Percentiles rank a stretch among this genome's conserved stretches.
Conservation (phyloP, 345 rosid genomes). For the Linum tenue region DNA sequence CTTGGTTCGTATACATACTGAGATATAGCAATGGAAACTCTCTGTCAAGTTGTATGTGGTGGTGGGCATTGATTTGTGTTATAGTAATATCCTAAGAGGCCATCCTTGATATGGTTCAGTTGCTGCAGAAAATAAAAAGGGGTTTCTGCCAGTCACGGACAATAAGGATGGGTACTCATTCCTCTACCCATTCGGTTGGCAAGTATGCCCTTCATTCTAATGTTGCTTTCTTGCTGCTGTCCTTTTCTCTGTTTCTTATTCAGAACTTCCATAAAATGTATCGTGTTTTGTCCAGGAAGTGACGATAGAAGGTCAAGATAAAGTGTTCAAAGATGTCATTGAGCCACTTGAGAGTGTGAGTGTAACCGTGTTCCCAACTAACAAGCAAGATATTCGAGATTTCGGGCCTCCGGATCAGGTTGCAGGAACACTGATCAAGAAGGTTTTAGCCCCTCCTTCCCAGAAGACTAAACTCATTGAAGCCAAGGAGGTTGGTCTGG, state of each 20-base stretch:
- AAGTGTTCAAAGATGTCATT: conserved; percentile 87
- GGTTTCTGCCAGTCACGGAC: conserved; percentile 58
- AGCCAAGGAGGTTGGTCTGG: conserved; percentile 56
- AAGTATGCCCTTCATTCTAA: conserved; percentile 29
- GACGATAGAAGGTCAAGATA: conserved; percentile 74
- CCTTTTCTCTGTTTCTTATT: neutral
- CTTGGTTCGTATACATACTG: neutral
- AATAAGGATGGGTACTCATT: conserved; percentile 78
- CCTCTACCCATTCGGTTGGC: conserved; percentile 88
- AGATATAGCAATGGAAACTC: neutral
- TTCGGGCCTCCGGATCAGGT: conserved; percentile 85
- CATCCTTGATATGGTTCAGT: conserved; percentile 86
- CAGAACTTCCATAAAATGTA: neutral
- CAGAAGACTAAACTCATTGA: conserved; percentile 71
- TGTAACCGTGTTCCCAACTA: conserved; percentile 54
- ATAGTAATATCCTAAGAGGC: too few relatives aligned
- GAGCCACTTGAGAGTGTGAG: conserved; percentile 91
- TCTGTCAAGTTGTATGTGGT: conserved; percentile 8
- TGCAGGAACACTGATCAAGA: conserved; percentile 70
- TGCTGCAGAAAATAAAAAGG: conserved; percentile 92
- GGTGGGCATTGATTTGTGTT: conserved; percentile 24
- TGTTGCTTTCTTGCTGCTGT: neutral
- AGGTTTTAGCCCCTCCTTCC: conserved; percentile 68
- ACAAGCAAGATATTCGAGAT: conserved; percentile 66
- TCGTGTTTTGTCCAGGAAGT: conserved; percentile 46